A percentile compares a stretch with the other conserved stretches of the same genome.
These are phyloP conservation scores for Viola pubescens DNA, from an alignment of 441 rosid genomes.

Conservation along the genomic window DNA sequence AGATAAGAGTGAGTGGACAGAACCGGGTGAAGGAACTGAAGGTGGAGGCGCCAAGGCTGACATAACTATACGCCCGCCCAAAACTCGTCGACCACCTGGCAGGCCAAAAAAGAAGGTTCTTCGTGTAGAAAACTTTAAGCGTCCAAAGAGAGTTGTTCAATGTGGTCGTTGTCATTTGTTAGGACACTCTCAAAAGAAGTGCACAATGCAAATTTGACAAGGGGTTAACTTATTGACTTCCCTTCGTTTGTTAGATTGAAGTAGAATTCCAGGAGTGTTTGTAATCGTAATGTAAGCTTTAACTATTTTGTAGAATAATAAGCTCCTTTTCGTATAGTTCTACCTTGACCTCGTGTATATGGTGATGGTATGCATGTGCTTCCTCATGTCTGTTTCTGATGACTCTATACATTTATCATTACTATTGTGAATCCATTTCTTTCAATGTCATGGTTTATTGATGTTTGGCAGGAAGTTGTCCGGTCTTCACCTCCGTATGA, in stretches of 20 bases:
- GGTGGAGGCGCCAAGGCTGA: conserved; percentile 60
- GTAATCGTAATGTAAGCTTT: conserved; percentile 40
- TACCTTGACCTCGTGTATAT: too few species aligned
- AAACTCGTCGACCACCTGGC: conserved; percentile 85
- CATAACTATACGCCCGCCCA: conserved; percentile 55
- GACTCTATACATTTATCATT: too few species aligned
- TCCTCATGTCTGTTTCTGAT: too few species aligned
- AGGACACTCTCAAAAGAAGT: conserved; percentile 98
- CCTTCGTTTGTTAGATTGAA: conserved; percentile 13
- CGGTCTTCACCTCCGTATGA: too few species aligned
- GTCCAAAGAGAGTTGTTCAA: conserved; percentile 82
- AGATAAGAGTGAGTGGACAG: conserved; percentile 66
- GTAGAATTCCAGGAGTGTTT: conserved; percentile 19
- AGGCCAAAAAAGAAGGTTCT: conserved; percentile 85
- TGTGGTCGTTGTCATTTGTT: conserved; percentile 93
- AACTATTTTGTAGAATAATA: not conserved
- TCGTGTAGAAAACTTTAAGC: conserved; percentile 77
- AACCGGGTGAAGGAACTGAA: conserved; percentile 50
- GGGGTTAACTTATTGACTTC: conserved; percentile 14
- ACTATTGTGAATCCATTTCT: too few species aligned
- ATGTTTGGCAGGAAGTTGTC: too few species aligned
- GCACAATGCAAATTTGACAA: conserved; percentile 74
- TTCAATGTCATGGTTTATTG: too few species aligned
- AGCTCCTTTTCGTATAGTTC: too few species aligned
- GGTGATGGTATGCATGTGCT: too few species aligned